Percentiles rank a stretch among this genome's conserved stretches.
phyloP scores from a whole-genome alignment of 1,284 basidiomycete species.

The Jaminaea rosea region DNA sequence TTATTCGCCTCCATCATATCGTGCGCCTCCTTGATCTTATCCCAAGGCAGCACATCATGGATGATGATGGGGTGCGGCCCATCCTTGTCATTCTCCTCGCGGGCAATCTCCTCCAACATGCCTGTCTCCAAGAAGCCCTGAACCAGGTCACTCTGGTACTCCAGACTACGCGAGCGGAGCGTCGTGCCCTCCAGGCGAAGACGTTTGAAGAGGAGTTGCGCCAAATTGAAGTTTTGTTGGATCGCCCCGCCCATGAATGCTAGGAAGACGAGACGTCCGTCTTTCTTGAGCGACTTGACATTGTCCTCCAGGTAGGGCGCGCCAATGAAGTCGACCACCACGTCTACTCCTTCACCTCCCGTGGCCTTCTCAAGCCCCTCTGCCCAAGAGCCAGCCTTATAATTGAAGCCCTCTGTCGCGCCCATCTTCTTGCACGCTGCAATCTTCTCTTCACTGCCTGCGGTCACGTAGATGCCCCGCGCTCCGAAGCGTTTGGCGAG shows the following conservation, averaged over 20 bases:
- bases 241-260: slow-evolving; percentile 63
- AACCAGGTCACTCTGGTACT: slow-evolving; percentile 73
- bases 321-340: slow-evolving; percentile 82
- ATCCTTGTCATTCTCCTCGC: slow-evolving; percentile 4
- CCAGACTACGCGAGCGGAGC: slow-evolving; percentile 64
- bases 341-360: slow-evolving; percentile 57
- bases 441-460: slow-evolving; percentile 75
- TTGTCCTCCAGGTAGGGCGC: slow-evolving; percentile 75
- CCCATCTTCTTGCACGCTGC: slow-evolving; percentile 61
- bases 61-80: slow-evolving; percentile 23
- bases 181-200: slow-evolving; percentile 83
- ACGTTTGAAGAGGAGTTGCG: slow-evolving; percentile 70
- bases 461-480: slow-evolving; percentile 54
- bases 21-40: slow-evolving; percentile 72
- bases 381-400: slow-evolving; percentile 72
- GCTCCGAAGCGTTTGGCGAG: slow-evolving; percentile 67
- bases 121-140: slow-evolving; percentile 53
- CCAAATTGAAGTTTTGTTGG: slow-evolving; percentile 60
- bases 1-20: slow-evolving; percentile 76
- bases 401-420: slow-evolving; percentile 68
- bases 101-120: slow-evolving; percentile 12
- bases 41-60: slow-evolving; percentile 60
- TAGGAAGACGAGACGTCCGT: slow-evolving; percentile 68
- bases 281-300: slow-evolving; percentile 63
- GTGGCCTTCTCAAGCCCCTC: slow-evolving; percentile 51